Conservation (phyloP, 371 early-diverging fungal genomes). For the Saksenaea vasiformis region DNA sequence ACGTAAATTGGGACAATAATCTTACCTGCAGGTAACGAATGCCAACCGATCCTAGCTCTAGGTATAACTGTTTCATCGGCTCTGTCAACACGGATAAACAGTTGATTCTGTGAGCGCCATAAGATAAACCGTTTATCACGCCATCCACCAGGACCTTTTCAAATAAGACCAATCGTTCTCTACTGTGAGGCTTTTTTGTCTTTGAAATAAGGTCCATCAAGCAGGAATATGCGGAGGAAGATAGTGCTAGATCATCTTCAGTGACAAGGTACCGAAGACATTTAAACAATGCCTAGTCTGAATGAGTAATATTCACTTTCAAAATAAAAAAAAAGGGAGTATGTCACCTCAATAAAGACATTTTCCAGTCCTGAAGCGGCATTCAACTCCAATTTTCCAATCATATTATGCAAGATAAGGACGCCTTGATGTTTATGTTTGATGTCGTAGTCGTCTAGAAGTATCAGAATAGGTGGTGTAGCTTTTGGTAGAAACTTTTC, state of each 20-base stretch:
- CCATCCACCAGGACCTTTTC: conserved; percentile 38
- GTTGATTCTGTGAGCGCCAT: conserved; percentile 25
- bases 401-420: conserved; percentile 22
- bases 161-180: conserved; percentile 18
- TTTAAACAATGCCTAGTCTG: conserved; percentile 34
- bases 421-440: conserved; percentile 33
- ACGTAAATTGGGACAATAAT: not conserved
- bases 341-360: conserved; percentile 38
- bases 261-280: conserved; percentile 35
- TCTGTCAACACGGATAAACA: conserved; percentile 20
- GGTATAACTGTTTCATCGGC: conserved; percentile 21
- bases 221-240: conserved; percentile 35
- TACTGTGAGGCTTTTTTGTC: conserved; percentile 10
- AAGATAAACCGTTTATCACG: conserved; percentile 24
- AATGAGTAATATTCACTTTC: not conserved
- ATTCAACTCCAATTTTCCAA: conserved; percentile 25
- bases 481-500: conserved; percentile 21
- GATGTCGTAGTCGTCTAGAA: conserved; percentile 39
- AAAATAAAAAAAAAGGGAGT: not conserved
- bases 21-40: conserved; percentile 38
- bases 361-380: conserved; percentile 24
- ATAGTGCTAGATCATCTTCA: conserved; percentile 23
- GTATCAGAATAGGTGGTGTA: conserved; percentile 33
- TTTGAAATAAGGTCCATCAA: conserved; percentile 28
- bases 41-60: conserved; percentile 23